Percentiles rank a stretch among this genome's conserved stretches.
Conservation (phyloP, 1,284 basidiomycete genomes). For the Malassezia slooffiae region DNA sequence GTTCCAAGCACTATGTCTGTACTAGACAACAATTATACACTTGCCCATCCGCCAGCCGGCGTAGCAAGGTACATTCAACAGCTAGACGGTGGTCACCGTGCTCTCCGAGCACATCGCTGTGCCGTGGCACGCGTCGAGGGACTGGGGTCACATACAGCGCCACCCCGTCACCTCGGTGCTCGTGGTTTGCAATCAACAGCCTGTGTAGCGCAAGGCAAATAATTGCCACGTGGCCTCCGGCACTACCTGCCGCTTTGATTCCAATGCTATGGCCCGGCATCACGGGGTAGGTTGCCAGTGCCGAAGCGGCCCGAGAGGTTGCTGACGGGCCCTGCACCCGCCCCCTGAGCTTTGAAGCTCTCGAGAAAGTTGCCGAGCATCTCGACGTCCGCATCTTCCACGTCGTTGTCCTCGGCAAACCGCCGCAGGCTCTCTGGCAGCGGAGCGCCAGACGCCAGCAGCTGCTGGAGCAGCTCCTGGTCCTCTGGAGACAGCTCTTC, state of each 20-base stretch:
- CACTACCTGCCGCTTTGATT: background rate
- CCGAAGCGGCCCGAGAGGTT: constrained; percentile 45
- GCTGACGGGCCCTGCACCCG: constrained; percentile 30
- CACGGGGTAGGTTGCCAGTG: constrained; percentile 34
- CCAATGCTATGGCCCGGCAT: constrained; percentile 41
- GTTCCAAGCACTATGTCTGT: too few relatives aligned
- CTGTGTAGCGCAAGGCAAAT: background rate
- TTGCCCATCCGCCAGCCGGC: too few relatives aligned
- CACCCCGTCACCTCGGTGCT: constrained; percentile 16
- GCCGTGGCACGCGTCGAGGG: constrained; percentile 5
- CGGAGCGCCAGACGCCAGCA: constrained; percentile 9
- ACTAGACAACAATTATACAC: too few relatives aligned
- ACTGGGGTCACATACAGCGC: constrained; percentile 10
- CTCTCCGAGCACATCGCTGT: constrained; percentile 11
- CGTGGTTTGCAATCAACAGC: background rate
- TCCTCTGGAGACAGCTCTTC: constrained; percentile 10
- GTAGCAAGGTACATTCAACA: constrained; percentile 14
- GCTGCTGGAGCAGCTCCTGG: constrained; percentile 11
- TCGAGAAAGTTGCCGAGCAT: constrained; percentile 11
- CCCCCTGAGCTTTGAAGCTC: constrained; percentile 12
- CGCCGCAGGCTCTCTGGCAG: constrained; percentile 11
- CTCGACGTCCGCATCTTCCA: background rate
- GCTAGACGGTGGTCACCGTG: constrained; percentile 5
- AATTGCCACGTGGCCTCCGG: constrained; percentile 1
- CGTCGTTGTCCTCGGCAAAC: constrained; percentile 1